Conservation (phyloP, 208 protist genomes). For the Zelonia costaricensis region DNA sequence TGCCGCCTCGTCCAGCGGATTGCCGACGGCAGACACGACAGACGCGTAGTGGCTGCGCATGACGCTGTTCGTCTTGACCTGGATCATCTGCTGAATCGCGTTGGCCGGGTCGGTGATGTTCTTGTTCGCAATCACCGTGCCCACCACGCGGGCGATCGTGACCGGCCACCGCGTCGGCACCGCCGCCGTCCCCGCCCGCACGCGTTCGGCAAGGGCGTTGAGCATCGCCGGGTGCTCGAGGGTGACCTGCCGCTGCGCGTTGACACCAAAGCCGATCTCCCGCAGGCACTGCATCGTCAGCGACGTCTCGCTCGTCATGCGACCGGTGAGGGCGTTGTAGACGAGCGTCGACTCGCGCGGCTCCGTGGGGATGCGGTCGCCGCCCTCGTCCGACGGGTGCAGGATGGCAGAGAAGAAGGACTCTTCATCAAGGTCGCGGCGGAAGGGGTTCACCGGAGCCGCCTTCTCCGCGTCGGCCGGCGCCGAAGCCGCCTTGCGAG, state of each 20-base stretch:
- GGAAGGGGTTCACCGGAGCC: slow-evolving; percentile 9
- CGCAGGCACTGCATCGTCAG: slow-evolving; percentile 52
- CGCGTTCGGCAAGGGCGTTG: slow-evolving; percentile 60
- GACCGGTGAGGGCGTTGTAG: slow-evolving; percentile 84
- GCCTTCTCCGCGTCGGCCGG: neutral
- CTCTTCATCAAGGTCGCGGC: slow-evolving; percentile 27
- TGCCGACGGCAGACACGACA: slow-evolving; percentile 53
- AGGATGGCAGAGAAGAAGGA: slow-evolving; percentile 36
- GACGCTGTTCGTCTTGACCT: slow-evolving; percentile 79
- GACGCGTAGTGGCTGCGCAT: slow-evolving; percentile 73
- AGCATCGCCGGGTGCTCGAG: slow-evolving; percentile 60
- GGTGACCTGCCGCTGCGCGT: slow-evolving; percentile 63
- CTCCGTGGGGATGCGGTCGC: neutral
- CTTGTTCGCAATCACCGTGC: slow-evolving; percentile 57
- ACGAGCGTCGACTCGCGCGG: slow-evolving; percentile 52
- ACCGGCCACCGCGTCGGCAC: slow-evolving; percentile 75
- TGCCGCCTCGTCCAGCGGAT: slow-evolving; percentile 16
- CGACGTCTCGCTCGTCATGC: slow-evolving; percentile 81
- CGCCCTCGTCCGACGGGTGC: neutral
- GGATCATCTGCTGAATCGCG: slow-evolving; percentile 79
- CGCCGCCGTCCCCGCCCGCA: slow-evolving; percentile 52
- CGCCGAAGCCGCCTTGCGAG: neutral
- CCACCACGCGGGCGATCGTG: slow-evolving; percentile 58
- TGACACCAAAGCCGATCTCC: slow-evolving; percentile 81
- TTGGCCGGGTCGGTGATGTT: slow-evolving; percentile 70